Evolutionary conservation across 495 filamentous ascomycete species (phyloP).

Genomic region (Penicillium waksmanii): DNA sequence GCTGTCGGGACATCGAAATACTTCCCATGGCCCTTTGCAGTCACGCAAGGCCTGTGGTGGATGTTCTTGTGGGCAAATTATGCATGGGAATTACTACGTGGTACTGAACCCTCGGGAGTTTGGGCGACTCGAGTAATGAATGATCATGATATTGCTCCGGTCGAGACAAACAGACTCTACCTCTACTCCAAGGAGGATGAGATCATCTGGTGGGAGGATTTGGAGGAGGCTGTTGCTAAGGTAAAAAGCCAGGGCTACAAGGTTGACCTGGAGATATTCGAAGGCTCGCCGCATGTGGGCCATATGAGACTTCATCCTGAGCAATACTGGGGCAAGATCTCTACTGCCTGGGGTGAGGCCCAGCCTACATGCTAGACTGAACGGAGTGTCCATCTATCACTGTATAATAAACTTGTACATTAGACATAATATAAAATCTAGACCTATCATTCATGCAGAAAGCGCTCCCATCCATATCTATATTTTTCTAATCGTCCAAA

Average conservation of each 20-base stretch:
- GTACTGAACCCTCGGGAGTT: constrained; percentile 25
- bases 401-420: neutral
- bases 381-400: neutral
- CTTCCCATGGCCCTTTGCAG: constrained; percentile 53
- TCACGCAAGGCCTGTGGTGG: constrained; percentile 52
- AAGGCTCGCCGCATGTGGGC: constrained; percentile 57
- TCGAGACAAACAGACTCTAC: constrained; percentile 40
- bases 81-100: constrained; percentile 17
- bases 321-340: constrained; percentile 56
- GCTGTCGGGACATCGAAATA: constrained; percentile 49
- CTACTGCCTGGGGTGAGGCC: constrained; percentile 43
- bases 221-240: constrained; percentile 52
- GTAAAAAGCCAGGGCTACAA: constrained; percentile 46
- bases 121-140: constrained; percentile 30
- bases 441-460: neutral
- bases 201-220: constrained; percentile 55
- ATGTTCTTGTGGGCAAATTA: constrained; percentile 29
- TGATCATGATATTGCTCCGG: constrained; percentile 23
- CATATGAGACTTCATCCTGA: constrained; percentile 57
- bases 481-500: neutral
- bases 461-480: neutral
- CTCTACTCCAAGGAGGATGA: constrained; percentile 59
- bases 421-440: neutral
- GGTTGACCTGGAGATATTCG: constrained; percentile 50
- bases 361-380: neutral